Conservation (phyloP, 306 rosid species). For the Sindora glabra region DNA sequence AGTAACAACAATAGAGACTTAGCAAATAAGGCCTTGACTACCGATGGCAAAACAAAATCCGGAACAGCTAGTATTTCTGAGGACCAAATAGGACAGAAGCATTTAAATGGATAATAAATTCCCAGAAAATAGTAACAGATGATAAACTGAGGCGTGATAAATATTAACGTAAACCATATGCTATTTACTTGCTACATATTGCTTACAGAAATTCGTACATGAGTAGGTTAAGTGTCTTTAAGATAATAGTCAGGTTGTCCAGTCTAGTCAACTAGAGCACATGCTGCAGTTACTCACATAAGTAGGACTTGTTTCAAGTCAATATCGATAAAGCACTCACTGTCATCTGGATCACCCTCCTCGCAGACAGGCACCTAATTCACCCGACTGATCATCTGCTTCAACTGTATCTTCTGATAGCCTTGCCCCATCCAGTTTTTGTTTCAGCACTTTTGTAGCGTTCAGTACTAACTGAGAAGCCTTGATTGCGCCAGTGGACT, state of each 20-base stretch:
- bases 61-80: not conserved
- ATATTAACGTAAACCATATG: not conserved
- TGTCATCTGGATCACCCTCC: slow-evolving; percentile 53
- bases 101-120: not conserved
- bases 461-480: slow-evolving; percentile 45
- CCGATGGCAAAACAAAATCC: not conserved
- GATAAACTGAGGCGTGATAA: not conserved
- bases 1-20: not conserved
- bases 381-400: slow-evolving; percentile 70
- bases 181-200: not conserved
- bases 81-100: not conserved
- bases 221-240: not conserved
- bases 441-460: slow-evolving; percentile 58
- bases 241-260: no score
- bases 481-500: slow-evolving; percentile 40
- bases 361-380: slow-evolving; percentile 60
- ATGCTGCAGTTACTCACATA: no score
- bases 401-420: slow-evolving; percentile 62
- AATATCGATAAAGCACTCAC: no score
- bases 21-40: not conserved
- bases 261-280: no score
- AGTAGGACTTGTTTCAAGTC: no score
- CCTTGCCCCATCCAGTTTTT: slow-evolving; percentile 56
- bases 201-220: not conserved
- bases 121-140: not conserved